Base-by-base conservation (phyloP, 2,329 filamentous ascomycete genomes). In the Byssoonygena ceratinophila region DNA sequence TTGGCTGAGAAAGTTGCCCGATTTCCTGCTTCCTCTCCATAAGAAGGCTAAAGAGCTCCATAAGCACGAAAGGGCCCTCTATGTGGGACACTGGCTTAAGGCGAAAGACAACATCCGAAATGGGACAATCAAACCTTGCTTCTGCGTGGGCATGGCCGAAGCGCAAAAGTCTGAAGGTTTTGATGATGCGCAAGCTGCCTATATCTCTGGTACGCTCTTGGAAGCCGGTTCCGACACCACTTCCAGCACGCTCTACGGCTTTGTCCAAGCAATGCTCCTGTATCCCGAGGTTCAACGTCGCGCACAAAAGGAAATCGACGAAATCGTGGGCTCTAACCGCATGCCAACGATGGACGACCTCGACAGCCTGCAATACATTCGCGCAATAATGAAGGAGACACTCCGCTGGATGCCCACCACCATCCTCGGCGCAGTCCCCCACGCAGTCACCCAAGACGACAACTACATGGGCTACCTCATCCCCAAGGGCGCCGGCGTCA, bases 261-360 rank as follows among this genome's bases (percentile, higher is more conserved):
- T 71, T 63, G 72, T 80, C 56, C 53, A 77, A 57, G 60, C 78
- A 52, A 55, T 79, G 65, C 53, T 72, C 63, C 55, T 74, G 55
- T 73, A 74, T 55, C 74, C 74, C 0, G 66, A 72, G 7, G 66
- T 68, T 0, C 66, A 76, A 68, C 67, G 70, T 31, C 59, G 57
- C 73, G 74, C 74, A 0, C 72, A 76, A 34, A 63, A 65, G 12
- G 70, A 72, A 49, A 63, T 53, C 34, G 69, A 73, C 52, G 57
- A 54, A 2, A 66, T 71, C 1, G 32, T 71, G 4, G 70, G 67
- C 0, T 11, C 52, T 1, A 53, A 62, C 22, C 56, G 58, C 0
- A 65, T 68, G 3, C 63, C 67, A 0, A 69, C 60, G 1, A 68
- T 69, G 40, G 55, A 62, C 0, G 74, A 76, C 37, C 70, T 63